A percentile compares a stretch with the other conserved stretches of the same genome.
phyloP scores from a whole-genome alignment of 2,329 filamentous ascomycete species.

The Aspergillus ustus region DNA sequence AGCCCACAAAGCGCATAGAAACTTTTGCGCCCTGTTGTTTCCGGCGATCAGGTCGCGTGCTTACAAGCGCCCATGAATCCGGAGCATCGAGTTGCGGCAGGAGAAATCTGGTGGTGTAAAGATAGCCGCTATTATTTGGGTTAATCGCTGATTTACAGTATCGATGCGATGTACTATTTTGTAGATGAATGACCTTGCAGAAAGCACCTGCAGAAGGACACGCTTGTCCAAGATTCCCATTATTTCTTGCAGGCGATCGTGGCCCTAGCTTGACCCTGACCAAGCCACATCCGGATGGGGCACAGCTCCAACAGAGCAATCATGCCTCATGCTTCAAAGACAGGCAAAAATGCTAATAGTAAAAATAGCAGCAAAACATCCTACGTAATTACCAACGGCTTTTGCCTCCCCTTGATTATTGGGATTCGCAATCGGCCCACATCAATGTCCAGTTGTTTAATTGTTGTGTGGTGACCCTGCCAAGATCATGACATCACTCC shows the following conservation, averaged over 20 bases:
- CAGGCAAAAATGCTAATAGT: background rate
- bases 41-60: conserved; percentile 18
- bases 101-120: background rate
- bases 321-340: background rate
- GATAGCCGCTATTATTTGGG: background rate
- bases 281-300: conserved; percentile 3
- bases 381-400: background rate
- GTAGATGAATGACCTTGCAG: background rate
- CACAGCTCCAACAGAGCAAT: background rate
- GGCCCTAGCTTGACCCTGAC: conserved; percentile 8
- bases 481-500: background rate
- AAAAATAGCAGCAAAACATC: background rate
- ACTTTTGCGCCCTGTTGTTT: conserved; percentile 15
- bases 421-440: background rate
- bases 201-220: background rate
- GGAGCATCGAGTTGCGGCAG: background rate
- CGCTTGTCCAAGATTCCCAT: background rate
- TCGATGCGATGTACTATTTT: background rate
- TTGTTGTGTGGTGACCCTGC: background rate
- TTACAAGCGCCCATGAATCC: background rate
- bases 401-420: background rate
- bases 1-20: background rate
- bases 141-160: background rate
- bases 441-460: background rate
- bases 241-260: conserved; percentile 9